Conservation (phyloP, 106 monocot species). For the Iris macrosiphon region DNA sequence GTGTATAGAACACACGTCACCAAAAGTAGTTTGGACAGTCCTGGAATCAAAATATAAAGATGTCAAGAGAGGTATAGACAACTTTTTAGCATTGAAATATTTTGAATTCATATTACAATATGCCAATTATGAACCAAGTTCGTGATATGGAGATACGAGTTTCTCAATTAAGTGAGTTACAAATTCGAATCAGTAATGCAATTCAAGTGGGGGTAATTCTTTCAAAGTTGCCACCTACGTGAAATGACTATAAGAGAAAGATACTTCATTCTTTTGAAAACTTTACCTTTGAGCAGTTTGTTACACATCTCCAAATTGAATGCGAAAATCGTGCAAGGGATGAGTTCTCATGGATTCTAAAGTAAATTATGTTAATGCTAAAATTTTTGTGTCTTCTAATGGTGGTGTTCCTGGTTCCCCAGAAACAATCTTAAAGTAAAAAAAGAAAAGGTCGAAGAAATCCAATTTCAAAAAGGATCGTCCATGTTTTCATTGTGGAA, state of each 20-base stretch:
- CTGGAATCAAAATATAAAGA: neutral
- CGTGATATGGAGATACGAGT: neutral
- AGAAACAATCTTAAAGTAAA: no score
- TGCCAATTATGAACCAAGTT: neutral
- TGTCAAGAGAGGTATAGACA: neutral
- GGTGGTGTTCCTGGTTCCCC: no score
- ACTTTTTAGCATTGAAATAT: slow-evolving; percentile 5
- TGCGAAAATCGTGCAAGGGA: neutral
- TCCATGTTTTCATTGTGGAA: slow-evolving; percentile 4
- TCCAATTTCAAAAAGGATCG: neutral
- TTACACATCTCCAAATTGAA: neutral
- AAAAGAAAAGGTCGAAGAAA: no score
- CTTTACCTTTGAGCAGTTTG: neutral
- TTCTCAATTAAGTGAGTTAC: neutral
- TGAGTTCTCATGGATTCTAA: neutral
- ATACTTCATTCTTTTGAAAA: neutral
- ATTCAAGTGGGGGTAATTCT: neutral
- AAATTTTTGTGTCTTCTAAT: no score
- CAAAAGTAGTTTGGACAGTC: neutral
- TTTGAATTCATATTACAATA: slow-evolving; percentile 3
- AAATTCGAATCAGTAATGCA: neutral
- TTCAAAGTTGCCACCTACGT: neutral
- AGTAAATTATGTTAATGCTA: no score
- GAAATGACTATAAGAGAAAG: neutral
- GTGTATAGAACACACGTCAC: neutral